Conservation (phyloP, 345 rosid genomes). For the Citrus mangshanensis region DNA sequence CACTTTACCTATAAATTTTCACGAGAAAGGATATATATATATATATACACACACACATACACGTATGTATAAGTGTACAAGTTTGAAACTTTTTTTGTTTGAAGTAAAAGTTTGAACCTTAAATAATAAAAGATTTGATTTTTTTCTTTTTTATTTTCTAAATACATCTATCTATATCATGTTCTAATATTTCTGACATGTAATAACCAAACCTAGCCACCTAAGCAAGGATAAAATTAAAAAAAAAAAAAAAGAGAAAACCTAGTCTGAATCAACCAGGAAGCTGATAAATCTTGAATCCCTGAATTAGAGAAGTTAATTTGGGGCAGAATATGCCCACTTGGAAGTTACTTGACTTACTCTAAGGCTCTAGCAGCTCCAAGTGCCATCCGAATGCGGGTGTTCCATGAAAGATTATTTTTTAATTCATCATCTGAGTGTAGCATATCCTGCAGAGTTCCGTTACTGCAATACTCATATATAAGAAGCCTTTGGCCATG, state of each 20-base stretch:
- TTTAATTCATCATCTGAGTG: conserved; percentile 80
- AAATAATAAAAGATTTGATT: not conserved
- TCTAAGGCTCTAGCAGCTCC: conserved; percentile 95
- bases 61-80: no score
- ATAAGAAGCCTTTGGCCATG: conserved; percentile 88
- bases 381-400: conserved; percentile 79
- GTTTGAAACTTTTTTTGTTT: no score
- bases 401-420: conserved; percentile 69
- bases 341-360: conserved; percentile 45
- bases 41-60: no score
- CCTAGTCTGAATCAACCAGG: not conserved
- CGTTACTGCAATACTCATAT: conserved; percentile 81
- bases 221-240: not conserved
- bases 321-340: not conserved
- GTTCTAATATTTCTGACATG: not conserved
- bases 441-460: conserved; percentile 78
- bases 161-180: not conserved
- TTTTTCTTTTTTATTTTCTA: not conserved
- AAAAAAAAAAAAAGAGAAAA: not conserved
- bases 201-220: not conserved
- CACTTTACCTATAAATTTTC: not conserved
- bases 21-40: no score
- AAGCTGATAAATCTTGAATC: not conserved
- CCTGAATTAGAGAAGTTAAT: not conserved
- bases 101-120: not conserved